phyloP scores from a whole-genome alignment of 148 eudicot genomes.

The Vaccinium darrowii region DNA sequence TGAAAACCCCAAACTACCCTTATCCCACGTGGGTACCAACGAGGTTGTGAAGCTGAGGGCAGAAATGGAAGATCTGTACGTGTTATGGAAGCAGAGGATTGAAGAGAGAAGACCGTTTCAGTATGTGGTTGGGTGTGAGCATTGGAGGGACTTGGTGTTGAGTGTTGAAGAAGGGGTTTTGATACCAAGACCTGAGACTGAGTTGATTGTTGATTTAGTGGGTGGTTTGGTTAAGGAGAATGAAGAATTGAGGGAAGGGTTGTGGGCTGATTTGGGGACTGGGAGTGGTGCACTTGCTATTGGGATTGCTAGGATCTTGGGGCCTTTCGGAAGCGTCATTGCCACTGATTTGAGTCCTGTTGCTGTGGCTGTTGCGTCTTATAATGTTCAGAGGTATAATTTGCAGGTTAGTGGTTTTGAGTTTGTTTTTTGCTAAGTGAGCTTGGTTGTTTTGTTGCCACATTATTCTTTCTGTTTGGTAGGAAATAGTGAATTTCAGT shows the following conservation, averaged over 20 bases:
- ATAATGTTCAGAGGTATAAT: constrained; percentile 78
- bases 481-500: not conserved
- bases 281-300: constrained; percentile 96
- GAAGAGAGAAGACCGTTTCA: constrained; percentile 84
- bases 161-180: constrained; percentile 90
- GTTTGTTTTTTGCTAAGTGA: not conserved
- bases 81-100: constrained; percentile 72
- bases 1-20: constrained; percentile 35
- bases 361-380: constrained; percentile 71
- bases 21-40: constrained; percentile 24
- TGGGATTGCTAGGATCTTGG: constrained; percentile 71
- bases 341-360: constrained; percentile 77
- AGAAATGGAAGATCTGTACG: constrained; percentile 52
- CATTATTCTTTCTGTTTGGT: not conserved
- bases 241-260: constrained; percentile 49
- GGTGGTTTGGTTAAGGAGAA: constrained; percentile 35
- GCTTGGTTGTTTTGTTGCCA: not conserved
- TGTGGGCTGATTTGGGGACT: constrained; percentile 97
- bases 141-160: constrained; percentile 95
- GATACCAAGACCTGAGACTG: constrained; percentile 94
- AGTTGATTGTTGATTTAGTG: constrained; percentile 70
- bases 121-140: constrained; percentile 96
- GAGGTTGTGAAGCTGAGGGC: constrained; percentile 37
- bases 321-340: constrained; percentile 56
- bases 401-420: constrained; percentile 66